Base-by-base conservation (phyloP, 257 asterid genomes). In the Penstemon davidsonii region DNA sequence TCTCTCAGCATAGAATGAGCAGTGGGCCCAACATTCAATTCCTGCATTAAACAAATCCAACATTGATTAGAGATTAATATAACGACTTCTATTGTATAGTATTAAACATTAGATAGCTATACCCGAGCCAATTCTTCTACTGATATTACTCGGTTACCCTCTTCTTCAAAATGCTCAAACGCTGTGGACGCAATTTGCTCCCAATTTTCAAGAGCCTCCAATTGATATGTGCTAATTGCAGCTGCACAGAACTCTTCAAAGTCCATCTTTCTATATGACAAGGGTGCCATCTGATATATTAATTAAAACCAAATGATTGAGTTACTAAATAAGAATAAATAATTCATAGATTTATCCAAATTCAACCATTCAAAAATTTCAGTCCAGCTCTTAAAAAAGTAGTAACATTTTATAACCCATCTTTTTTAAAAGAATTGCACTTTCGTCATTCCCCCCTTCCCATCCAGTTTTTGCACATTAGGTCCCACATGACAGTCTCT, bases 231-330 rank as follows among this genome's bases (percentile, higher is more conserved):
- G 85, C 96, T 91, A 71, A 84, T 81, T 53, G 95, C 96, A 56
- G 96, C 96, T 6, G 97, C 97, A 73, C 86, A 88, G 42, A 91
- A 91, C 89, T 91, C 97, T 65, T 85, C 93, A 36, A 91, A 81
- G 63, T 88, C 93, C 91, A 91, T 82, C 75, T 79, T 88, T 73
- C 91, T 80, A 74, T 85, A 78, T 6, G 91, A 79, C 64, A 91
- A 75, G 9, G 96, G 85, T 25, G 84, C 87, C 95, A 91, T 84
- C 97, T 91, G 82, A 43, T 55, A 8, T 18, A 15, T 15, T 13
- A 58, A 38, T 40, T 68, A 11, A 15, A 49, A n/a, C 39, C 4
- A 58, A 38, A 7, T 37, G 57, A 58, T 25, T 59, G 9, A 38
- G 62, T 11, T 18, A 15, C 10, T 13, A 58, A 15, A 44, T 68